Base-by-base conservation (phyloP, 768 basidiomycete species). In the Tulasnella sp. region DNA sequence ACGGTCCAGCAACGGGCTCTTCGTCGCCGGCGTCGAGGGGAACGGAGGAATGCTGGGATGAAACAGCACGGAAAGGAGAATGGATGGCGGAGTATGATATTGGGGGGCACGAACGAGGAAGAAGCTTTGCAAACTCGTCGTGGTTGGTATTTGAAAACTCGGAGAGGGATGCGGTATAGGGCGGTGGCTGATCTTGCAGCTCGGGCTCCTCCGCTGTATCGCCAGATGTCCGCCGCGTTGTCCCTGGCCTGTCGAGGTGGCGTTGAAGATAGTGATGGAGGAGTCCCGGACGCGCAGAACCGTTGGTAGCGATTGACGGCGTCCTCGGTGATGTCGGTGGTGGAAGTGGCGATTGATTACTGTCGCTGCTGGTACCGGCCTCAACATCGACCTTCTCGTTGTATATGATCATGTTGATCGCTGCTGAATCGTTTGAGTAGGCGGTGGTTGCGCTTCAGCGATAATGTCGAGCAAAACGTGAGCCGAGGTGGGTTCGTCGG, bases 351-450 rank as follows among this genome's bases (percentile, higher is more conserved):
- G 41, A 44, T 22, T 50, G 76, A 37, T 46, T 20, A 14, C 34
- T 54, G 20, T 12, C 2, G 24, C 24, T 54, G 24, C 54, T 54
- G 54, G 24, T 22, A 64, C 60, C n/a, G 16, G 50, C 42, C 42
- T 78, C 77, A 3, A 40, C 77, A 37, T 78, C 77, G 46, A 31
- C 46, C 40, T 78, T 78, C 40, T 78, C 77, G 77, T 78, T 78
- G 77, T 60, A 40, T n/a, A 78, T 8, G 31, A 78, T 78, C 77
- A 78, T 78, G 31, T 12, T 64, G 64, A 28, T 69, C 31, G 64
- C 34, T 24, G 64, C 14, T 37, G 64, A 18, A 20, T 14, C 12
- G 3, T 3, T 37, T 16, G 34, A 28, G 34, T 28, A 14, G 16
- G 31, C 64, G 28, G 34, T 69, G 18, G 64, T 69, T 69, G 28